Conservation (phyloP, 75 land plant species). For the Chamaecyparis obtusa region DNA sequence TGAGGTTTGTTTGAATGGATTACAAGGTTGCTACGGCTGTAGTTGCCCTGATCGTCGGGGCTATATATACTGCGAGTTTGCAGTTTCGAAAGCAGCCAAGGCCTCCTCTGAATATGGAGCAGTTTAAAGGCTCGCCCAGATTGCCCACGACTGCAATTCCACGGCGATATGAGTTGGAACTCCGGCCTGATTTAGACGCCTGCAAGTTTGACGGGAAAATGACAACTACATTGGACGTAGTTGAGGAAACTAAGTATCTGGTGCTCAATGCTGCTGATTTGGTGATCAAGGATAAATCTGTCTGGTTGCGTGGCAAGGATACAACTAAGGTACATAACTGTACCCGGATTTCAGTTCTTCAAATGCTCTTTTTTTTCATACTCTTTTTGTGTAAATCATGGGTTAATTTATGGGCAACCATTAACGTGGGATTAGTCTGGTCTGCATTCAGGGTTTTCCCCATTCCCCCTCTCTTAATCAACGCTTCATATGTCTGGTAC, state of each 20-base stretch:
- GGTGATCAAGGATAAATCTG: slow-evolving; percentile 15
- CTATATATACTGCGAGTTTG: not conserved
- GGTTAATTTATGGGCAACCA: too few relatives aligned
- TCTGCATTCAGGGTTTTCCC: not conserved
- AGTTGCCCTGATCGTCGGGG: not conserved
- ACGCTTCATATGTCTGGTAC: not conserved
- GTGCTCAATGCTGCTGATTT: slow-evolving; percentile 91
- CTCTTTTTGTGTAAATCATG: not conserved
- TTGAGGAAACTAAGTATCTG: slow-evolving; percentile 46
- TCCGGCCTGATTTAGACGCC: slow-evolving; percentile 63
- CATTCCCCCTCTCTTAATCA: not conserved
- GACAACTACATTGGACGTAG: slow-evolving; percentile 54
- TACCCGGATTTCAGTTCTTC: not conserved
- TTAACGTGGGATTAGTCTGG: not conserved
- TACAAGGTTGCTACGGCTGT: not conserved
- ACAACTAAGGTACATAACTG: not conserved
- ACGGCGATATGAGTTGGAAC: slow-evolving; percentile 63
- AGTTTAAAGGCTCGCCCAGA: slow-evolving; percentile 62
- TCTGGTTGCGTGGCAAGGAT: not conserved
- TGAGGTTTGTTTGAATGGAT: not conserved
- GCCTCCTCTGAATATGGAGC: slow-evolving; percentile 20
- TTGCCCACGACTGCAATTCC: slow-evolving; percentile 78
- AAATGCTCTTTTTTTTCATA: not conserved
- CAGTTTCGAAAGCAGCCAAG: not conserved
- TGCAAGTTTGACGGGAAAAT: slow-evolving; percentile 80